Conservation (phyloP, 108 stramenopile genomes). For the Nitzschia sp. region DNA sequence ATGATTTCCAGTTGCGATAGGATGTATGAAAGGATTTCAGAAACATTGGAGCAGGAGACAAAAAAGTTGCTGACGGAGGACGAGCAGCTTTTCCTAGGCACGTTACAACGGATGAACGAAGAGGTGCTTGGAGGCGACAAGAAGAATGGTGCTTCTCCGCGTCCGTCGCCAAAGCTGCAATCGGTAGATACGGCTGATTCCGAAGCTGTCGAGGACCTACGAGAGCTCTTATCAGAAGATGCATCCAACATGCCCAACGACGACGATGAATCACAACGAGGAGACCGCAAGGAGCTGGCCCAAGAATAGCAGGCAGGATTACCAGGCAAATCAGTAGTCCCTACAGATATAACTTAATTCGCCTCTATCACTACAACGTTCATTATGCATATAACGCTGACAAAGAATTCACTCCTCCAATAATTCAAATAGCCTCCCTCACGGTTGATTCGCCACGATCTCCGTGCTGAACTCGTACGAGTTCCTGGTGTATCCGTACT, state of each 20-base stretch:
- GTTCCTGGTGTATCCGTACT: slow-evolving; percentile 27
- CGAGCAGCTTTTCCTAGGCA: slow-evolving; percentile 75
- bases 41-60: slow-evolving; percentile 48
- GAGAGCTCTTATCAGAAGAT: slow-evolving; percentile 1
- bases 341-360: too few species aligned
- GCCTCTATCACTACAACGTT: too few species aligned
- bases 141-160: background rate
- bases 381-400: too few species aligned
- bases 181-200: slow-evolving; percentile 4
- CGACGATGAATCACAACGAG: background rate
- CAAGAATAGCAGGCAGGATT: too few species aligned
- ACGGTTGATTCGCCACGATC: background rate
- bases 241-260: background rate
- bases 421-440: too few species aligned
- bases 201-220: slow-evolving; percentile 23
- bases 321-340: too few species aligned
- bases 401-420: too few species aligned
- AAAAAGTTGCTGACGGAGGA: slow-evolving; percentile 66
- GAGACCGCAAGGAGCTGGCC: background rate
- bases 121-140: slow-evolving; percentile 34
- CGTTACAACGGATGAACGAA: slow-evolving; percentile 75
- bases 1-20: slow-evolving; percentile 66
- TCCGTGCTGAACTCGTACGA: slow-evolving; percentile 21
- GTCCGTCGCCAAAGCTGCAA: slow-evolving; percentile 24
- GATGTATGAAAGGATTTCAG: slow-evolving; percentile 64